phyloP scores from a whole-genome alignment of 2,329 filamentous ascomycete genomes.

The Microsporum ferrugineum region DNA sequence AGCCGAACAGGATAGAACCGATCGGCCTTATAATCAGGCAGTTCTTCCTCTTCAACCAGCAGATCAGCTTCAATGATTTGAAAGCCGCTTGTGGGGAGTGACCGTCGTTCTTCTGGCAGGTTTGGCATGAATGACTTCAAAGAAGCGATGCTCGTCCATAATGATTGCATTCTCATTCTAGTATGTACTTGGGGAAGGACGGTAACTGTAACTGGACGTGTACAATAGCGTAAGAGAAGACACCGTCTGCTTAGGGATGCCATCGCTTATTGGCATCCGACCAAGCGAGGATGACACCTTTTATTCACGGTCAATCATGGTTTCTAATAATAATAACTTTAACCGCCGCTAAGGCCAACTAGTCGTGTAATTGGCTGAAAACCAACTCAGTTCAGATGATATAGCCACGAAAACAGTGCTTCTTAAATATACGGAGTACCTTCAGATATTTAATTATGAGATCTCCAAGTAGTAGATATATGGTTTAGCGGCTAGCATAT shows the following conservation, averaged over 20 bases:
- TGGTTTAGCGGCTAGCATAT: no score
- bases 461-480: no score
- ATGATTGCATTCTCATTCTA: background rate
- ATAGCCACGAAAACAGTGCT: no score
- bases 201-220: background rate
- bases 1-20: slow-evolving; percentile 21
- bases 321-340: no score
- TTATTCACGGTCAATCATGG: background rate
- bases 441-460: no score
- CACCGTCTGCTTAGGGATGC: background rate
- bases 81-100: slow-evolving; percentile 12
- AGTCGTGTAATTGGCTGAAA: no score
- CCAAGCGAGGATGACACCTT: background rate
- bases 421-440: no score
- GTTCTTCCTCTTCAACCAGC: slow-evolving; percentile 19
- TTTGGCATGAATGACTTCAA: background rate
- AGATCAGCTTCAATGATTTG: slow-evolving; percentile 10
- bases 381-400: no score
- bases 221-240: background rate
- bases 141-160: background rate
- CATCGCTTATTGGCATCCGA: background rate
- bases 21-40: slow-evolving; percentile 17
- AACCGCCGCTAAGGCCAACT: no score
- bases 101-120: slow-evolving; percentile 4
- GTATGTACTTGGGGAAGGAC: background rate